Evolutionary conservation across 805 yeast genomes (phyloP), one percentile per base, ranked within the genome.

Genomic region (Candida golubevii): DNA sequence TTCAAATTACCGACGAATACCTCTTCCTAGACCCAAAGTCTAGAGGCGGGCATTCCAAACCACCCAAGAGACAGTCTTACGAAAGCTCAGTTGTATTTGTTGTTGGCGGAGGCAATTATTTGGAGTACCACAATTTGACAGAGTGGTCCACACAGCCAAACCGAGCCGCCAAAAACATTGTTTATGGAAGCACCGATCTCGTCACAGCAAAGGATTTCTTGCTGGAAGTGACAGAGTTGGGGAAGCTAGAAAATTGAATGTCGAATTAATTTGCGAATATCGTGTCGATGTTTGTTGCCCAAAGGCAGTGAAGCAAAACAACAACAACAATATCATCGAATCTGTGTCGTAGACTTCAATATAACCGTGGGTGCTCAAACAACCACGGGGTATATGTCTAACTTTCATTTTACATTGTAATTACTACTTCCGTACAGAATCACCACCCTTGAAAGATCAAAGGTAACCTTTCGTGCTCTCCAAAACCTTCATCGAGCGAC

Each of bases 91-190:
- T 88, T 39, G 96, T 93, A 15, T 93, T 93, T 63, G 88, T 90
- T 41, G 90, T 93, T 44, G 99, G 99, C 26, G 99, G 99, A 31
- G 98, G 98, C 38, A 90, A 88, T 64, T 93, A 89, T 61, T 69
- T 87, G 50, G 99, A 93, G 67, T 93, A 91, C 61, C 95, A 90
- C 47, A 91, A 91, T 59, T 75, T 93, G 58, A 95, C 88, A 63
- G 96, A 90, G 63, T 90, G 96, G 95, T 79, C 80, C 0, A 61
- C 65, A 12, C 59, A 53, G 37, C 69, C 72, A 34, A 65, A 59
- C 41, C 62, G 58, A 45, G 47, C 56, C 6, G 48, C 60, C 8
- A 84, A 79, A 59, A 70, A 71, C 31, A 85, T 93, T 29, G 78
- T 85, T 18, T 91, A 93, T 62, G 99, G 99, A 26, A 81, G 95